A percentile compares a stretch with the other conserved stretches of the same genome.
Evolutionary conservation across 2,329 filamentous ascomycete species (phyloP).

Genomic region (Meredithiella fracta): DNA sequence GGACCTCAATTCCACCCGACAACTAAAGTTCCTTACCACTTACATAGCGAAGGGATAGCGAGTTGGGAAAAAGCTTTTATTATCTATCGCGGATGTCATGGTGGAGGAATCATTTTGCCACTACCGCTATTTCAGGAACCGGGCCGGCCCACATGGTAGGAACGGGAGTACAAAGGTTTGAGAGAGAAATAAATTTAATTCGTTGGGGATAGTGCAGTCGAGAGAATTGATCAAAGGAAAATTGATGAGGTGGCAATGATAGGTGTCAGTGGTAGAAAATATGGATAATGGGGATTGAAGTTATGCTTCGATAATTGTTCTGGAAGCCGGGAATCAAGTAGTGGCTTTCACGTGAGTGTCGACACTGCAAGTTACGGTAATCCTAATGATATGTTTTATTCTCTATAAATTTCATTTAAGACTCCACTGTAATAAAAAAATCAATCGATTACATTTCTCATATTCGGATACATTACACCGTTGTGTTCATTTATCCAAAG

Average conservation of each 20-base stretch:
- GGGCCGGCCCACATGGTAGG: background rate
- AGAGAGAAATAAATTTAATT: background rate
- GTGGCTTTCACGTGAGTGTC: no score
- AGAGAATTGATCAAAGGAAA: no score
- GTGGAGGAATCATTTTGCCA: background rate
- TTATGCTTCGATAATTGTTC: background rate
- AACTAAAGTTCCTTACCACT: background rate
- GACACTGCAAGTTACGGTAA: no score
- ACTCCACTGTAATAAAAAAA: no score
- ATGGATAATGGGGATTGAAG: background rate
- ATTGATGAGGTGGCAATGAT: no score
- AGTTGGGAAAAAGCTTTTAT: background rate
- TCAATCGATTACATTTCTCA: no score
- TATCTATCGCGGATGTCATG: background rate
- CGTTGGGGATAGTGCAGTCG: background rate
- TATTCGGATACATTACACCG: no score
- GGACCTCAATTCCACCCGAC: background rate
- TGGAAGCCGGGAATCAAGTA: no score
- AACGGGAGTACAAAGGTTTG: background rate
- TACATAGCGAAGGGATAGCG: background rate
- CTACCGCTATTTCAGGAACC: background rate
- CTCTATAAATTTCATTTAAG: no score
- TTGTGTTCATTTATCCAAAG: no score
- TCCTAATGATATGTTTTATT: no score
- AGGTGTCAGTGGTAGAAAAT: no score